Conservation (phyloP, 106 monocot genomes). For the Cymbidium sinense region DNA sequence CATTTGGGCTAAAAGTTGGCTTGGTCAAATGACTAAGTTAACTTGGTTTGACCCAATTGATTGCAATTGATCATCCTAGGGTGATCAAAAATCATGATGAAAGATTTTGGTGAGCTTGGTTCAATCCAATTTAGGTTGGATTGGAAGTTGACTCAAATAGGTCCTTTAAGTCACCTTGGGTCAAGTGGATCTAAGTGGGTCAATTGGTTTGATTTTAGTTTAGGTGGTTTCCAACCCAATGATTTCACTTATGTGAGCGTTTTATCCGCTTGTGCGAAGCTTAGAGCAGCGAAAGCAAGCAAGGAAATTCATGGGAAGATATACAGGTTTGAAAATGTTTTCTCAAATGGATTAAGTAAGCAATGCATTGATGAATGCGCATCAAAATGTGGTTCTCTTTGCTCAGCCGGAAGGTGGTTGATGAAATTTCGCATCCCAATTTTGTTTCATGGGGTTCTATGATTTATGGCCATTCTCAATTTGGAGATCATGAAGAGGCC, state of each 20-base stretch:
- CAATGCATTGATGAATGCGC: constrained; percentile 20
- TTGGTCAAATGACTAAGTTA: too few species aligned
- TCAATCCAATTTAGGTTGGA: too few species aligned
- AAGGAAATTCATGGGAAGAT: constrained; percentile 16
- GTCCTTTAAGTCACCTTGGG: too few species aligned
- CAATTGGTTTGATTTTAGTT: too few species aligned
- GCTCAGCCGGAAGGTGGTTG: constrained; percentile 10
- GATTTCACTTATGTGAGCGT: constrained; percentile 15
- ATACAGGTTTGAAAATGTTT: constrained; percentile 4
- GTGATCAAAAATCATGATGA: too few species aligned
- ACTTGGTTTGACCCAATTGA: too few species aligned
- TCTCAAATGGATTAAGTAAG: constrained; percentile 1
- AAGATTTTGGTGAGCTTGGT: too few species aligned
- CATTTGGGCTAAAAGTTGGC: too few species aligned
- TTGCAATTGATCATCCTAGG: too few species aligned
- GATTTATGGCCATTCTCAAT: constrained; percentile 17
- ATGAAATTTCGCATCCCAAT: constrained; percentile 15
- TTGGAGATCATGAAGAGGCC: constrained; percentile 15
- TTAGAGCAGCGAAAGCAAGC: neutral
- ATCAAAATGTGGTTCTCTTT: constrained; percentile 17
- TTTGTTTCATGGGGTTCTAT: constrained; percentile 22
- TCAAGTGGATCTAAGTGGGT: too few species aligned
- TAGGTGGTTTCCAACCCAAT: constrained; percentile 5
- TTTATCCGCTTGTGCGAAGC: constrained; percentile 14
- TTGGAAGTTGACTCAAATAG: too few species aligned